Evolutionary conservation across 2,329 filamentous ascomycete species (phyloP).

Genomic region (Leptosphaerulina australis): DNA sequence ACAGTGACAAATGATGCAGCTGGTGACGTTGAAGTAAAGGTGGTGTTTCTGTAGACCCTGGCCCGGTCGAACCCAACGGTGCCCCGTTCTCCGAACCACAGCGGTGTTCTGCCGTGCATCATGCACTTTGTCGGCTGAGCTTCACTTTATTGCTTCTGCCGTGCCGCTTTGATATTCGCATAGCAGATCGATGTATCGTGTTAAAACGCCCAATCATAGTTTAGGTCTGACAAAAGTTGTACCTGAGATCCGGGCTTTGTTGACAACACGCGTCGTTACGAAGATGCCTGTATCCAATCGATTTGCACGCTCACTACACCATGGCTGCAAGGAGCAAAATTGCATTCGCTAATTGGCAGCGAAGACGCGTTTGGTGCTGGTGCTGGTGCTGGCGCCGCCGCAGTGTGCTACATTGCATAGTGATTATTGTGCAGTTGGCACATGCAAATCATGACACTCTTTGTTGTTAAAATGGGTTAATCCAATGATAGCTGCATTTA

Average conservation of each 20-base stretch:
- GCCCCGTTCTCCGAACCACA: constrained; percentile 19
- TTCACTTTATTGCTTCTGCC: constrained; percentile 29
- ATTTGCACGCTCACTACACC: background rate
- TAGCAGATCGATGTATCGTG: constrained; percentile 6
- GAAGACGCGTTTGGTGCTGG: background rate
- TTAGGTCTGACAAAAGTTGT: background rate
- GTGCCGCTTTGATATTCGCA: constrained; percentile 22
- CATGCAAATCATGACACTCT: constrained; percentile 1
- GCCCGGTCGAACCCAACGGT: constrained; percentile 17
- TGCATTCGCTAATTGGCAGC: background rate
- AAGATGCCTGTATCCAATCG: background rate
- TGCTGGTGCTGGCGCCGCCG: background rate
- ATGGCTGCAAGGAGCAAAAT: too few species aligned
- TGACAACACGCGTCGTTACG: background rate
- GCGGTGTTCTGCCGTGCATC: constrained; percentile 27
- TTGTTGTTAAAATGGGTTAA: background rate
- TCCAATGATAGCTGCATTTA: background rate
- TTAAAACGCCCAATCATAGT: background rate
- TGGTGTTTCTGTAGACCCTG: constrained; percentile 16
- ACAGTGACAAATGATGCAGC: constrained; percentile 15
- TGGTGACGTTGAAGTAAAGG: constrained; percentile 19
- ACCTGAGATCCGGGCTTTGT: background rate
- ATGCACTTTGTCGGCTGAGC: constrained; percentile 13
- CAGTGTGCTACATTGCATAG: constrained; percentile 6
- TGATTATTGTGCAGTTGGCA: constrained; percentile 11